phyloP scores from a whole-genome alignment of 106 monocot genomes.

The Phalaenopsis aphrodite region DNA sequence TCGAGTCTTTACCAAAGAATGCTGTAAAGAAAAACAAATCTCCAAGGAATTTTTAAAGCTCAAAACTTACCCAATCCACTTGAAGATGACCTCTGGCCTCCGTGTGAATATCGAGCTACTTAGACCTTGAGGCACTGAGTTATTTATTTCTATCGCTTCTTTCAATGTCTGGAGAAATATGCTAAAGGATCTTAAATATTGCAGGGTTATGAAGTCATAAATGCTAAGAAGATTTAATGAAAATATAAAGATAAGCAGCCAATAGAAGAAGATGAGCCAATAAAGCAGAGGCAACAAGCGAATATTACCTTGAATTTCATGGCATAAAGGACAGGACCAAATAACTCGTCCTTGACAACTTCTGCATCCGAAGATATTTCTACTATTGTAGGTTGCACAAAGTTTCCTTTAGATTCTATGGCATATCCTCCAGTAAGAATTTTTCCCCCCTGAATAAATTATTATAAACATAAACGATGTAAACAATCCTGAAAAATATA shows the following conservation, averaged over 20 bases:
- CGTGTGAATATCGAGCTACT: slow-evolving; percentile 95
- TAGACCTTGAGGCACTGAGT: slow-evolving; percentile 90
- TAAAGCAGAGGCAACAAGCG: not conserved
- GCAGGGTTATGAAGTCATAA: not conserved
- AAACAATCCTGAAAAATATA: not conserved
- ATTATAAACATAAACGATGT: not conserved
- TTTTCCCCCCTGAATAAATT: slow-evolving; percentile 71
- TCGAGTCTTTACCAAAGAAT: not conserved
- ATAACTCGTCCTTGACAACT: slow-evolving; percentile 90
- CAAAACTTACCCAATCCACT: slow-evolving; percentile 84
- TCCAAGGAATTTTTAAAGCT: not conserved
- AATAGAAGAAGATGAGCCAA: not conserved
- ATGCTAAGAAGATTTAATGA: not conserved
- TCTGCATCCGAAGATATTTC: slow-evolving; percentile 70
- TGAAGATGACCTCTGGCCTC: slow-evolving; percentile 76
- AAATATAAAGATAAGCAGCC: not conserved
- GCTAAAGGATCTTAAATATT: not conserved
- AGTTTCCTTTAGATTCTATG: slow-evolving; percentile 79
- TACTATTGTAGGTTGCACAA: slow-evolving; percentile 92
- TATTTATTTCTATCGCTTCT: slow-evolving; percentile 94
- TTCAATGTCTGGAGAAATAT: slow-evolving; percentile 54
- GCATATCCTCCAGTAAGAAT: slow-evolving; percentile 68
- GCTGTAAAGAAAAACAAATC: not conserved
- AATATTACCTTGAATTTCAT: slow-evolving; percentile 81
- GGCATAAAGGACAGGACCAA: slow-evolving; percentile 93